Evolutionary conservation across 2,329 filamentous ascomycete genomes (phyloP), one percentile per base, ranked within the genome.

Genomic region (Akanthomyces lecanii): DNA sequence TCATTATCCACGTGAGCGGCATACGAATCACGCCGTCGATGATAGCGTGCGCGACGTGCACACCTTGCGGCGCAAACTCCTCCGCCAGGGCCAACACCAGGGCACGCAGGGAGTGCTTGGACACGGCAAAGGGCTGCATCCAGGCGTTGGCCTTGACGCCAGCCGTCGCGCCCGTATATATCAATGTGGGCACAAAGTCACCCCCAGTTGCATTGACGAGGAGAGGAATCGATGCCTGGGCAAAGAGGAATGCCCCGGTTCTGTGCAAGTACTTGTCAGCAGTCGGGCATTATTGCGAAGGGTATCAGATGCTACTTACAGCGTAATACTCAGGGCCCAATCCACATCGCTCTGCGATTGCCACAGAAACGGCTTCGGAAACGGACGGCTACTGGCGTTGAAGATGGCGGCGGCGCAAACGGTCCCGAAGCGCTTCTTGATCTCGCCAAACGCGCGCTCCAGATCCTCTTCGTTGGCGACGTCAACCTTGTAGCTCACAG

Each of bases 351-450:
- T n/a, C 28, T 54, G 48, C 5, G 62, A 25, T 21, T 64, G 62
- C 62, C 62, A 64, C 21, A 55, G 33, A 30, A 64, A 64, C n/a
- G 62, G 62, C 36, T 64, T 64, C n/a, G 62, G 62, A 18, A 64
- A 64, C 28, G 62, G 62, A 4, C 62, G 55, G 33, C 55, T 51
- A 44, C 62, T 64, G n/a, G 62, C 62, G 38, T 64, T 64, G 56
- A 64, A 64, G 28, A 64, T 40, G 21, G 62, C 62, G 2, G 56
- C 62, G 5, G 62, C 62, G 25, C 62, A 64, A 1, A 11, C 18
- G 1, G 38, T 56, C 8, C 62, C 62, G 23, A 64, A 64, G 6
- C 14, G 38, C 30, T 42, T 11, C 8, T 21, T 18, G 25, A 64
- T 64, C 42, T 64, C 54, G 4, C 40, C 42, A 44, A 64, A 55